Percentiles rank a stretch among this genome's conserved stretches.
Conservation (phyloP, 2,329 filamentous ascomycete species). For the Penicillium sp. region DNA sequence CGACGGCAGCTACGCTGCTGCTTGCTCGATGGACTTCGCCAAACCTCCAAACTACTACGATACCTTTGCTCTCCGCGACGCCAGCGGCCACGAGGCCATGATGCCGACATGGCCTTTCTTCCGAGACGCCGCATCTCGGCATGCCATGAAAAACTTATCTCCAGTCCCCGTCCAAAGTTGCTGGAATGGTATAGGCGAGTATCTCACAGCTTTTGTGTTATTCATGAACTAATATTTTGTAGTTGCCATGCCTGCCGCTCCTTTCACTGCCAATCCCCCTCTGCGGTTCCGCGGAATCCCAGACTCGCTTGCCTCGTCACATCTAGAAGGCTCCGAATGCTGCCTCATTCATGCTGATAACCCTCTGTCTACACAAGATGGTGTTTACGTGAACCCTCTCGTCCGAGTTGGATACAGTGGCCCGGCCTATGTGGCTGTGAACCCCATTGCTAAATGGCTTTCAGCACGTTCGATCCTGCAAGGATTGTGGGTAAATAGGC, state of each 20-base stretch:
- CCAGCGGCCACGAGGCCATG: conserved; percentile 62
- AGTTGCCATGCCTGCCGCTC: conserved; percentile 27
- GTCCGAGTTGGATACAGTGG: conserved; percentile 41
- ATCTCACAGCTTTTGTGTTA: conserved; percentile 18
- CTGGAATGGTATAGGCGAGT: conserved; percentile 64
- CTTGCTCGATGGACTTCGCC: conserved; percentile 70
- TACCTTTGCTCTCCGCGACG: conserved; percentile 69
- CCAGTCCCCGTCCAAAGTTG: conserved; percentile 64
- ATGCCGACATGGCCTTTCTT: conserved; percentile 71
- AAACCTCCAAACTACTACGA: conserved; percentile 70
- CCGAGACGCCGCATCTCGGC: conserved; percentile 46
- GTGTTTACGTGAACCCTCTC: conserved; percentile 42
- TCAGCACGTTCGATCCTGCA: conserved; percentile 49
- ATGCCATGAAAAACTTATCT: conserved; percentile 53
- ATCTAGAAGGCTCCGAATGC: conserved; percentile 74
- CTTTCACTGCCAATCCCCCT: conserved; percentile 30
- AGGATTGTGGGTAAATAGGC: conserved; percentile 61
- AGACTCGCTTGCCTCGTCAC: conserved; percentile 56
- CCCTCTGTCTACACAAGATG: conserved; percentile 28
- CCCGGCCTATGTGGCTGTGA: conserved; percentile 24
- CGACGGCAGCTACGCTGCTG: conserved; percentile 61
- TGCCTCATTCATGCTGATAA: conserved; percentile 58
- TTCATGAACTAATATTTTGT: conserved; percentile 7
- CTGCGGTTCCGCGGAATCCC: conserved; percentile 65
- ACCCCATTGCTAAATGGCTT: conserved; percentile 44